A percentile compares a stretch with the other conserved stretches of the same genome.
phyloP scores from a whole-genome alignment of 805 yeast genomes.

The Vanderwaltozyma polyspora region DNA sequence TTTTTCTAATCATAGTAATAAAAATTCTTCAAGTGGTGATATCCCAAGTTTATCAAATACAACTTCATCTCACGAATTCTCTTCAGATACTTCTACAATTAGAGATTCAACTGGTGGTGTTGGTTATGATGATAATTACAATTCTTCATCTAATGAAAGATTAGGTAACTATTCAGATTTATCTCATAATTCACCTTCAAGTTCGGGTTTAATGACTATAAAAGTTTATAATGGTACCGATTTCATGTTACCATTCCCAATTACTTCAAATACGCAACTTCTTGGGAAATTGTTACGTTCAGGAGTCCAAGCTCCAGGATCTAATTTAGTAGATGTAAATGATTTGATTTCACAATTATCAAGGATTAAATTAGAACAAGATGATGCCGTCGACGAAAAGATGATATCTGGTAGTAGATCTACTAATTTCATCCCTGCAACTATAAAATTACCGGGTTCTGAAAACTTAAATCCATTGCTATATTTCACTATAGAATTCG shows the following conservation, averaged over 20 bases:
- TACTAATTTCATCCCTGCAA: conserved; percentile 35
- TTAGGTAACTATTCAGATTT: conserved; percentile 3
- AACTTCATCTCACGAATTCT: conserved; percentile 11
- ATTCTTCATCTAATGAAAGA: no score
- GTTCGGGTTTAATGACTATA: conserved; percentile 65
- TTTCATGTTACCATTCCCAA: conserved; percentile 55
- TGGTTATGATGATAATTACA: no score
- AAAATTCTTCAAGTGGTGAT: no score
- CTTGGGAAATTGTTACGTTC: conserved; percentile 50
- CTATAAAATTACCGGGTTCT: conserved; percentile 41
- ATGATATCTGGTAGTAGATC: conserved; percentile 20
- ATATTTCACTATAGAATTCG: conserved; percentile 82
- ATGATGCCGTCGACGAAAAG: conserved; percentile 25
- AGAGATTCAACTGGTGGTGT: no score
- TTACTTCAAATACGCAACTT: conserved; percentile 50
- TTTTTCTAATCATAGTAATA: neutral
- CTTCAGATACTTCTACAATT: conserved; percentile 14
- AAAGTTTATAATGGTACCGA: conserved; percentile 62
- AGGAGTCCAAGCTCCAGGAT: conserved; percentile 26
- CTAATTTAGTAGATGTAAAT: conserved; percentile 10
- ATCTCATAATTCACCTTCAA: conserved; percentile 7
- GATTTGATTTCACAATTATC: conserved; percentile 13
- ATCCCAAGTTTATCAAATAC: no score
- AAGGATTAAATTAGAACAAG: conserved; percentile 11
- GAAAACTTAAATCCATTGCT: conserved; percentile 56